Base-by-base conservation (phyloP, 306 rosid species). In the Corylus heterophylla region DNA sequence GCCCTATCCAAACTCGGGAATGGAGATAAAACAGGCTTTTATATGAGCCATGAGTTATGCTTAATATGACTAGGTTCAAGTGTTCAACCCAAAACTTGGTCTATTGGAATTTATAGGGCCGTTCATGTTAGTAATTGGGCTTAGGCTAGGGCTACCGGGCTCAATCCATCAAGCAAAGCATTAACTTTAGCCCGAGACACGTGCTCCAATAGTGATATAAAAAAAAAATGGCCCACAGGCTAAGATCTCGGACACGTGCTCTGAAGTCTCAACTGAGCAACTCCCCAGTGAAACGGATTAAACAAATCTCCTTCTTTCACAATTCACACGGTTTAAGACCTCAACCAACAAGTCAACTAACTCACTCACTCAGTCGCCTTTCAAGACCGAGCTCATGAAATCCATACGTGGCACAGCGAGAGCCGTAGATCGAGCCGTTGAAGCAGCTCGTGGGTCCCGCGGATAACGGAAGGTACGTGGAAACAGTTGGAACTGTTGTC, bases 241-340 rank as follows among this genome's bases (percentile, higher is more conserved):
- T 20, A 63, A 61, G 55, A 73, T 79, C 68, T 51, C 29, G 78
- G 66, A 62, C 78, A 63, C 83, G 78, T 49, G 63, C 48, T 73
- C 2, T 37, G 78, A 50, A 73, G 35, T 73, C 2, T 37, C 74
- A 50, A 73, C 74, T 37, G 74, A n/a, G 20, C 12, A 56, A 47
- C 83, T 71, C 54, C 22, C 44, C 25, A 6, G 3, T 12, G 51
- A 5, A 35, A 10, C 31, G 14, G 71, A 31, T 11, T 76, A 20
- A 48, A 61, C 76, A 45, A 58, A 4, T 37, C 42, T 12, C 31
- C 59, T 20, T 47, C 9, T 45, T 58, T 22, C 25, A 22, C 25
- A 22, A 22, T 22, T n/a, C 5, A 59, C 75, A 20, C 69, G 56
- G 45, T 8, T 8, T 52, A 31, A 5, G 25, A 3, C 5, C 62